Evolutionary conservation across 352 stramenopile species (phyloP), one percentile per base, ranked within the genome.

Genomic region (Phytophthora pinifolia): DNA sequence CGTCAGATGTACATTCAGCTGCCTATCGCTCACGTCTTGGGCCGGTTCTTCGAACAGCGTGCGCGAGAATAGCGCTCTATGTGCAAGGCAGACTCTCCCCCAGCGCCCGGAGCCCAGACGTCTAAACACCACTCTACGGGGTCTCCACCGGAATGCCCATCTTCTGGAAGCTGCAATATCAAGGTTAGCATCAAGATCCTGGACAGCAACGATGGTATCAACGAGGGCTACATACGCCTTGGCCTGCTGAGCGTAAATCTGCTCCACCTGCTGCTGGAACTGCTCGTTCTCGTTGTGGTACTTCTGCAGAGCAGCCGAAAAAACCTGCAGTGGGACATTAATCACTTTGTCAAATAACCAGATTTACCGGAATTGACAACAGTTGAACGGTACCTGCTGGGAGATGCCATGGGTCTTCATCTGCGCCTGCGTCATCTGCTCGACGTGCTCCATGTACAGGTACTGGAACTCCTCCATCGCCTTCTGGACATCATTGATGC

Each of bases 391-490:
- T 46, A 90, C 80, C 59, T 89, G 58, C 42, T 80, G 72, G 29
- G 82, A 74, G 36, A 92, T 70, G 32, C 72, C 72, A 43, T 88
- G 50, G 20, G 71, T 57, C 51, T 88, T 83, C 77, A 92, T 87
- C 17, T 83, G 59, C 29, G 74, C 46, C n/a, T 75, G 67, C 29
- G 76, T 86, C 65, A 88, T 61, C 58, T 85, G 71, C 67, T 92
- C 68, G 2, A 89, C 76, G 41, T 89, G 79, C 50, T 89, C 82
- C 15, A 92, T 46, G 47, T 88, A 92, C 61, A 92, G 53, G 59
- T 76, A 58, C 70, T 88, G 78, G 60, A 89, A 92, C 46, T 89
- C 82, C 33, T 89, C 71, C 79, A 92, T 86, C 15, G 81, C 82
- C 43, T 84, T 77, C 37, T 51, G 46, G 2, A 65, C 68, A 54